These are phyloP conservation scores for Oryza nivara DNA, from an alignment of 176 grass and related monocot genomes.

Conservation along the genomic window DNA sequence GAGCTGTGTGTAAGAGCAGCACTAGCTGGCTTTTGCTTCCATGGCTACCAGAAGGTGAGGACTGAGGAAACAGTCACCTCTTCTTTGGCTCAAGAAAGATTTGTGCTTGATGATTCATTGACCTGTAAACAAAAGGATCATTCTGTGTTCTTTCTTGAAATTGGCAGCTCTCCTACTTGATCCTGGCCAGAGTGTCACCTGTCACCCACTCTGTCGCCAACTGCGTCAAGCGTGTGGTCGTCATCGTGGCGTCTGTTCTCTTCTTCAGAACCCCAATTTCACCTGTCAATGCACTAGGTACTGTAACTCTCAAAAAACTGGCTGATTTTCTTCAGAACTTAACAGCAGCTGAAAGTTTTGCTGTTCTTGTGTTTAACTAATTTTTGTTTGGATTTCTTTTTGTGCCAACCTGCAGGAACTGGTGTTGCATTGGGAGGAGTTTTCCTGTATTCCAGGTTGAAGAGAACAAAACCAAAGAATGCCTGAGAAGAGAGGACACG, in stretches of 20 bases:
- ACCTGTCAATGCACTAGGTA: slow-evolving; percentile 60
- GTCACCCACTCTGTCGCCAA: slow-evolving; percentile 74
- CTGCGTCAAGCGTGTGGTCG: slow-evolving; percentile 75
- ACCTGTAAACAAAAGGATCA: neutral
- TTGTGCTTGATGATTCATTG: slow-evolving; percentile 9
- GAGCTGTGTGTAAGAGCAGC: slow-evolving; percentile 60
- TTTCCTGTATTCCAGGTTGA: slow-evolving; percentile 68
- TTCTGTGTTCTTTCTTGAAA: slow-evolving; percentile 7
- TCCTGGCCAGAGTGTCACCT: slow-evolving; percentile 61
- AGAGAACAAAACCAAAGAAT: slow-evolving; percentile 50
- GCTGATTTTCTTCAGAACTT: too few relatives aligned
- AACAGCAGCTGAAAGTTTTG: neutral
- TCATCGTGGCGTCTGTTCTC: slow-evolving; percentile 65
- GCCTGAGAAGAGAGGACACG: slow-evolving; percentile 12
- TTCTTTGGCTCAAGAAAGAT: neutral
- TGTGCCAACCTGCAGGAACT: slow-evolving; percentile 45
- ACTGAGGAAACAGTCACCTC: slow-evolving; percentile 30
- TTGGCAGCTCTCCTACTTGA: slow-evolving; percentile 60
- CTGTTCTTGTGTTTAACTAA: neutral
- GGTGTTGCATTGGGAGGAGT: slow-evolving; percentile 63
- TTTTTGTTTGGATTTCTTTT: neutral
- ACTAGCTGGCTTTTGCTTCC: slow-evolving; percentile 69
- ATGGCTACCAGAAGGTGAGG: slow-evolving; percentile 82
- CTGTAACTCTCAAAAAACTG: slow-evolving; percentile 37
- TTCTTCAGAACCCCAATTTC: slow-evolving; percentile 78